Evolutionary conservation across 352 stramenopile genomes (phyloP), one percentile per base, ranked within the genome.

Genomic region (Blastocystis hominis): DNA sequence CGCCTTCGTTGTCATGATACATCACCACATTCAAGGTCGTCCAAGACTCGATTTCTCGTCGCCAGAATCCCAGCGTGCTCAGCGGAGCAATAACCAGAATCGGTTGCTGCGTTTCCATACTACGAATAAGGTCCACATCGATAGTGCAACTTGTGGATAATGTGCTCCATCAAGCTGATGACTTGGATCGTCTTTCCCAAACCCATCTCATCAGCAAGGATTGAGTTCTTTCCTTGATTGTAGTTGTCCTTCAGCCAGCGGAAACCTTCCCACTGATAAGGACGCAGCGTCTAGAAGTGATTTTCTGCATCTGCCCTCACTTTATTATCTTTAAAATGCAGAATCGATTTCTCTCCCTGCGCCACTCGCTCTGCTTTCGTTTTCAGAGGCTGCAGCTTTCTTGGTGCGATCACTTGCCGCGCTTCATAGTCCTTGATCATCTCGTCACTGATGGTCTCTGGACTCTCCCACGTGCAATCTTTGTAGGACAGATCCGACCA

Each of bases 21-120:
- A 99, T 93, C 55, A 98, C 93, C 64, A 95, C 98, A 89, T 99
- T 99, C 89, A 99, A 95, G 72, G 94, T 92, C n/a, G 96, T 98
- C 97, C 97, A 99, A 36, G 91, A 94, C 79, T 97, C 92, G 84
- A 99, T 98, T 90, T 99, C 97, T 56, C 96, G 93, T 88, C 98
- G 94, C 97, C 97, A 99, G 90, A 99, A 98, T 24, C 94, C 92
- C 38, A 99, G 92, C 0, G 97, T 99, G 7, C 94, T 97, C 17
- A 99, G 92, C 10, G 97, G 97, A 2, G 95, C 97, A 54, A 99
- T 94, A 50, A 99, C 94, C 2, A 99, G 92, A 66, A 84, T 47
- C 2, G 72, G 72, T 44, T 84, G 72, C 40, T 56, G 55, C 9
- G 72, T 84, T 68, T 84, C 44, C 72, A 66, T 56, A 30, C 72